Conservation (phyloP, 495 filamentous ascomycete genomes). For the Durotheca rogersii region DNA sequence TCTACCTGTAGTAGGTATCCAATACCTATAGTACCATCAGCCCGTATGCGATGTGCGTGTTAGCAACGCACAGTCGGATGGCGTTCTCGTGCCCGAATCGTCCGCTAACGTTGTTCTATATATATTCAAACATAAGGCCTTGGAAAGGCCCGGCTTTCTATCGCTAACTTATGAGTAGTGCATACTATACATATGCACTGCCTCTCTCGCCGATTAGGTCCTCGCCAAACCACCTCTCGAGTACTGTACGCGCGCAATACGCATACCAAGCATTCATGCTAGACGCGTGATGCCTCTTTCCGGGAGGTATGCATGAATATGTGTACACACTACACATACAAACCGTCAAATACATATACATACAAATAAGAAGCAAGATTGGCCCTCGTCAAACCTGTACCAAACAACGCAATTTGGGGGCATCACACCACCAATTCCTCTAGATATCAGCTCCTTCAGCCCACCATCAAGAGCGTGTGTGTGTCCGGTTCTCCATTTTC, state of each 20-base stretch:
- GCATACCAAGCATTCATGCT: not conserved
- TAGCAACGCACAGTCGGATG: too few species aligned
- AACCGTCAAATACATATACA: too few species aligned
- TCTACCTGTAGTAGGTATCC: too few species aligned
- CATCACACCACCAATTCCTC: conserved; percentile 14
- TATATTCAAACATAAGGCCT: not conserved
- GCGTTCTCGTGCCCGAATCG: too few species aligned
- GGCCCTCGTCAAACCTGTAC: conserved; percentile 10
- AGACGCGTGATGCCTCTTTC: too few species aligned
- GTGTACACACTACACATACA: not conserved
- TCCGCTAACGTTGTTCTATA: too few species aligned
- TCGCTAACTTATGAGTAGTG: not conserved
- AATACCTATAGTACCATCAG: too few species aligned
- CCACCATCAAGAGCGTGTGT: conserved; percentile 12
- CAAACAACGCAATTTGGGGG: conserved; percentile 20
- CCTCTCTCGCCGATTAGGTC: conserved; percentile 7
- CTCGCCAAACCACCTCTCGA: conserved; percentile 14
- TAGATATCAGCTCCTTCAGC: conserved; percentile 27
- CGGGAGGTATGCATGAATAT: not conserved
- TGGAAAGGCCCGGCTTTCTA: not conserved
- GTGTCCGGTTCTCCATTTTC: conserved; percentile 14
- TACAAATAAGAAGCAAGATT: conserved; percentile 3
- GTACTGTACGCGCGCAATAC: conserved; percentile 10
- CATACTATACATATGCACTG: too few species aligned
- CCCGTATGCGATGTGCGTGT: too few species aligned